Percentiles rank a stretch among this genome's conserved stretches.
phyloP scores from a whole-genome alignment of 2,329 filamentous ascomycete genomes.

The Venturia carpophila region DNA sequence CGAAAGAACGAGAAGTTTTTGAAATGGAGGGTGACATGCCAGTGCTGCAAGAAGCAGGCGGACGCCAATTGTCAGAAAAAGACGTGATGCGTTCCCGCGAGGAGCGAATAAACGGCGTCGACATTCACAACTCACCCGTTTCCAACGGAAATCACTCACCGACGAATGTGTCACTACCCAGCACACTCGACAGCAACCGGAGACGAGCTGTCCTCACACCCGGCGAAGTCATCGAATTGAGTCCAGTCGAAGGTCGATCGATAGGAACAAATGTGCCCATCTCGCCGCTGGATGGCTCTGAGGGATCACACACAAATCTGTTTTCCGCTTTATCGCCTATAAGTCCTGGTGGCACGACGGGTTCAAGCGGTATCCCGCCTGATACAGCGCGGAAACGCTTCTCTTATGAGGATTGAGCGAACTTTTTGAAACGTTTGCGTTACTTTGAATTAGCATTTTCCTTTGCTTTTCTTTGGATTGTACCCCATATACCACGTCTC shows the following conservation, averaged over 20 bases:
- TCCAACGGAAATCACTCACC: slow-evolving; percentile 20
- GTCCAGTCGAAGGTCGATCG: slow-evolving; percentile 5
- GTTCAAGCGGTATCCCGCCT: not conserved
- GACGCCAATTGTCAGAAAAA: slow-evolving; percentile 41
- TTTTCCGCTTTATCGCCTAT: slow-evolving; percentile 12
- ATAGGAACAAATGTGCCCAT: slow-evolving; percentile 3
- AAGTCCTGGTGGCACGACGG: slow-evolving; percentile 13
- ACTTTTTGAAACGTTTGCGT: not conserved
- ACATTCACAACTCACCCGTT: slow-evolving; percentile 24
- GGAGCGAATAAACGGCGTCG: slow-evolving; percentile 39
- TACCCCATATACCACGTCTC: slow-evolving; percentile 14
- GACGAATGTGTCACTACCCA: slow-evolving; percentile 12
- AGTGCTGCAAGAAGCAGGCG: slow-evolving; percentile 43
- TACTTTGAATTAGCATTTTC: slow-evolving; percentile 8
- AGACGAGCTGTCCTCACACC: slow-evolving; percentile 9
- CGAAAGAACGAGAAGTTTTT: slow-evolving; percentile 33
- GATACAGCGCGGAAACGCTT: slow-evolving; percentile 10
- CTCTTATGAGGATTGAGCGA: slow-evolving; percentile 16
- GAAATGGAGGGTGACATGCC: slow-evolving; percentile 51
- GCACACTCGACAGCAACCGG: slow-evolving; percentile 9
- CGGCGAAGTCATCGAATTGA: slow-evolving; percentile 17
- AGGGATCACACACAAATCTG: slow-evolving; percentile 17
- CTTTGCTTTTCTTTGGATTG: not conserved
- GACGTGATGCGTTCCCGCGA: slow-evolving; percentile 41
- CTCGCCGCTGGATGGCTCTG: slow-evolving; percentile 14